Base-by-base conservation (phyloP, 768 basidiomycete species). In the Termitomyces titanicus region DNA sequence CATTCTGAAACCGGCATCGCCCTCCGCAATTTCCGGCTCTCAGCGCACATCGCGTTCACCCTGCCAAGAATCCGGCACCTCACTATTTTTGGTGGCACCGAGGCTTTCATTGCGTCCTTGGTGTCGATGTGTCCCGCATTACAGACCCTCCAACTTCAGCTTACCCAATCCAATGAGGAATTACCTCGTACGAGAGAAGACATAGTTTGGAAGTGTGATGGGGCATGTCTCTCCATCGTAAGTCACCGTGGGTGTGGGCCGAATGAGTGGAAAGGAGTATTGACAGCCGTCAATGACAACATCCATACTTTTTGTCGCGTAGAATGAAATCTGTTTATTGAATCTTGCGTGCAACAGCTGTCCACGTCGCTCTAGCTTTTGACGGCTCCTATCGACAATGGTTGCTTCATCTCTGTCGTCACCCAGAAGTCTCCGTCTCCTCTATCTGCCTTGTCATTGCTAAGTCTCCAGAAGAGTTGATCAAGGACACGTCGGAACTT, bases 111-210 rank as follows among this genome's bases (percentile, higher is more conserved):
- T n/a, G 25, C 34, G 20, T 15, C 18, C 24, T 15, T 56, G n/a
- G 55, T 51, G 40, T 44, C 46, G 31, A 51, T 56, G 49, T 56
- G 55, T 22, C 55, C 55, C 11, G 24, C 7, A 50, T 44, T 56
- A 18, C 20, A 51, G 34, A 56, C 44, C 42, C 55, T 56, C 1
- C 55, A 45, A 24, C 4, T 56, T 18, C 31, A 45, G 17, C 39
- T 29, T 11, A n/a, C 47, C 6, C 37, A 3, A 38, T 11, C 12
- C 37, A 15, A 47, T 15, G 20, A 20, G 10, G 27, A 38, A 39
- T 24, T 9, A 15, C 24, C 34, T 12, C 45, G 13, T 10, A 40
- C 27, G 4, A 31, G 6, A 2, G 39, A 31, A 18, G 34, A 46
- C 25, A 18, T 31, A 31, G 38, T 35, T 10, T 35, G 35, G 22